phyloP scores from a whole-genome alignment of 2,329 filamentous ascomycete genomes.

The Colletotrichum phormii region DNA sequence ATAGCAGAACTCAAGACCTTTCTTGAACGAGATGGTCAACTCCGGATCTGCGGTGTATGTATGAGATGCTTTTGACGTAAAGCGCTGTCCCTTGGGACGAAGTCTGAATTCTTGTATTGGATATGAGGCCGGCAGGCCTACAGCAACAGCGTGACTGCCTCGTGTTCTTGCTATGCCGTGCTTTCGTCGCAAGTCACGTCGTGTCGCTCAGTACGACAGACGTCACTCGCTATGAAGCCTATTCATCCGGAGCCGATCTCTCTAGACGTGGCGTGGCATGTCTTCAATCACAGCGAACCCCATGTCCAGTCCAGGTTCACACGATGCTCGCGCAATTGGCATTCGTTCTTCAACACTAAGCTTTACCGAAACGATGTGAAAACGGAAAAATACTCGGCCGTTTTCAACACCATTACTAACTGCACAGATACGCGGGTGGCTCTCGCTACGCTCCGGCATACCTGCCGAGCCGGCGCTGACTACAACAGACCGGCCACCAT shows the following conservation, averaged over 20 bases:
- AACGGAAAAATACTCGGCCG: neutral
- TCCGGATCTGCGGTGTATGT: neutral
- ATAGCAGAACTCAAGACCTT: neutral
- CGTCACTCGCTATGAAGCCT: neutral
- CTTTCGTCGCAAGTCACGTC: neutral
- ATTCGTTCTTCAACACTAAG: slow-evolving; percentile 16
- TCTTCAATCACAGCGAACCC: slow-evolving; percentile 6
- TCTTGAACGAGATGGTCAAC: neutral
- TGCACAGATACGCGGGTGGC: neutral
- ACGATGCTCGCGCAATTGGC: neutral
- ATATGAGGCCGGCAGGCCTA: neutral
- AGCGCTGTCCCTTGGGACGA: neutral
- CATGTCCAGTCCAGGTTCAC: neutral
- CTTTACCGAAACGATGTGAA: slow-evolving; percentile 1
- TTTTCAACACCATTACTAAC: slow-evolving; percentile 1
- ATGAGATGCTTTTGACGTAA: neutral
- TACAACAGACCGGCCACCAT: neutral
- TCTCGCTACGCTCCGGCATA: neutral
- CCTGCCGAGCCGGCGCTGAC: neutral
- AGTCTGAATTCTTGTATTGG: neutral
- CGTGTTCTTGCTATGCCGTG: neutral
- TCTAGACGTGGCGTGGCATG: neutral
- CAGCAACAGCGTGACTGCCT: neutral
- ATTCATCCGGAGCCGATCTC: neutral
- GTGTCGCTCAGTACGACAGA: neutral